Evolutionary conservation across 108 stramenopile genomes (phyloP), one percentile per base, ranked within the genome.

Genomic region (Aurantiochytrium sp.): DNA sequence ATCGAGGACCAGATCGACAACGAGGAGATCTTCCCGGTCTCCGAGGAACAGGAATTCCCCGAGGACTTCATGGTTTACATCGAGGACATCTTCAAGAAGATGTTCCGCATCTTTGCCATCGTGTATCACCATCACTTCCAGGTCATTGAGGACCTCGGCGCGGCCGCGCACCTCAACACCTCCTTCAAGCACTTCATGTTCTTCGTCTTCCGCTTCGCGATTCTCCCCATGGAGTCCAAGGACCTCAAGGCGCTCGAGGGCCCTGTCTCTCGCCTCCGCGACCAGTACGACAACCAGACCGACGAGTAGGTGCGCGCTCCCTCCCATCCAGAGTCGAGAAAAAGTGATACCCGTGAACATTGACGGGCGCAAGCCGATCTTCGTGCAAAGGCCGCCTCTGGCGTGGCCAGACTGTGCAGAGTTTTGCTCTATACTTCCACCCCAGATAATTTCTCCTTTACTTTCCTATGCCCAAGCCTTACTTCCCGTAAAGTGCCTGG

Each of bases 131-230:
- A 90, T 31, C 92, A 91, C 88, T 93, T 89, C 52, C 59, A 85
- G n/a, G 86, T 54, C 45, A 85, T 93, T 22, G 91, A 92, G 87
- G 45, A 52, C 52, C 86, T 90, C 4, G 90, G 89, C 39, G 93
- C 92, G 19, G 92, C 87, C 15, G 86, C 91, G 19, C 93, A 93
- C 87, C 73, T 93, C 24, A 93, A 93, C 91, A 93, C 93, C 5
- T 93, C 89, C 37, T 93, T 93, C 90, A 93, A 93, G 91, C 93
- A 93, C 89, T 93, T 93, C 55, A 55, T 92, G 30, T 92, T 91
- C 41, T 93, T 92, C 89, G 55, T 59, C n/a, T 85, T 90, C 34
- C 90, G 92, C 81, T 92, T 91, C 52, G 89, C n/a, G n/a, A n/a
- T n/a, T n/a, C n/a, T n/a, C n/a, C n/a, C n/a, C n/a, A n/a, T n/a